phyloP scores from a whole-genome alignment of 2,329 filamentous ascomycete species.

The Beauveria rudraprayagi region DNA sequence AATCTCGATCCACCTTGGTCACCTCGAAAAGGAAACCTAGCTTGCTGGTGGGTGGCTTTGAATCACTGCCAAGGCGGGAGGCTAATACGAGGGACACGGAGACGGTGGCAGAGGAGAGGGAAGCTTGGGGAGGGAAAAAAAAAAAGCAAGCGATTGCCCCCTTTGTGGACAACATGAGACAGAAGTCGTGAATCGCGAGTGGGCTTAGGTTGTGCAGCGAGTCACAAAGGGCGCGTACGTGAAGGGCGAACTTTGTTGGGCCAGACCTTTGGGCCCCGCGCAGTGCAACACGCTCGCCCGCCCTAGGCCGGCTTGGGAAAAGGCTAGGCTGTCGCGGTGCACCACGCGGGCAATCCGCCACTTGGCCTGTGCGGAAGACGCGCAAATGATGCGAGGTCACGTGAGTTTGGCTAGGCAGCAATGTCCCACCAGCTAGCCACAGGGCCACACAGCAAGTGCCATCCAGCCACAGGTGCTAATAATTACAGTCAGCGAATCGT shows the following conservation, averaged over 20 bases:
- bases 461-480: neutral
- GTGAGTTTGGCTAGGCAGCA: neutral
- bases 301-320: neutral
- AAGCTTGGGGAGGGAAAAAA: neutral
- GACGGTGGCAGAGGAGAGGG: neutral
- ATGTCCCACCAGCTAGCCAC: neutral
- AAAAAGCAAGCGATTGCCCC: neutral
- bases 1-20: neutral
- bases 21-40: neutral
- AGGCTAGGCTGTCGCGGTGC: slow-evolving; percentile 1
- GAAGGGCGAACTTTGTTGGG: slow-evolving; percentile 6
- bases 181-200: neutral
- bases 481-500: neutral
- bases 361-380: neutral
- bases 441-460: neutral
- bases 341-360: neutral
- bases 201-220: neutral
- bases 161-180: neutral
- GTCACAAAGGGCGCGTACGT: neutral
- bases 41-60: neutral
- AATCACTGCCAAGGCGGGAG: neutral
- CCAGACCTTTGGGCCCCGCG: neutral
- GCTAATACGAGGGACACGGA: neutral
- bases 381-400: slow-evolving; percentile 9
- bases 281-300: neutral